Conservation (phyloP, 257 asterid species). For the Scutellaria minor region DNA sequence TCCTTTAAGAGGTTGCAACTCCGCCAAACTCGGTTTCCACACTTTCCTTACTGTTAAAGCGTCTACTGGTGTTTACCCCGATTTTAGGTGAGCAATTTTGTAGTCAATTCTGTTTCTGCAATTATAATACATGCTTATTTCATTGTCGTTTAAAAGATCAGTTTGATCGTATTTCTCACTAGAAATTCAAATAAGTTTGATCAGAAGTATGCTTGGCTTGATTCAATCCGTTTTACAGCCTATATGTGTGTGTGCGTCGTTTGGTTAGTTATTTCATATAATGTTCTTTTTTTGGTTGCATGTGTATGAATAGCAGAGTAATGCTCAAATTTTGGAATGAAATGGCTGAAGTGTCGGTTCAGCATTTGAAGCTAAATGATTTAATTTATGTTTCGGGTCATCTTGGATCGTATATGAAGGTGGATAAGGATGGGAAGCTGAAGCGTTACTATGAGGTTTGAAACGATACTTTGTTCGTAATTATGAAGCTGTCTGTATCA, state of each 20-base stretch:
- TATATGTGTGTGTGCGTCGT: background rate
- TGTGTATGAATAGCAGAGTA: slow-evolving; percentile 43
- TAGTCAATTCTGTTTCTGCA: background rate
- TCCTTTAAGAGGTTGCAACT: slow-evolving; percentile 40
- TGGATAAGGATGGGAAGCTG: slow-evolving; percentile 39
- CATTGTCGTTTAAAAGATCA: too few relatives aligned
- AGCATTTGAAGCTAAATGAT: slow-evolving; percentile 67
- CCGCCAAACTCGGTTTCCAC: slow-evolving; percentile 42
- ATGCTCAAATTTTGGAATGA: slow-evolving; percentile 63
- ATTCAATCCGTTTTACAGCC: background rate
- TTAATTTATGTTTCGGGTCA: slow-evolving; percentile 66
- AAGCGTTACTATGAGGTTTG: slow-evolving; percentile 47
- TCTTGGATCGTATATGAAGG: slow-evolving; percentile 50
- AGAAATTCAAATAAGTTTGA: background rate
- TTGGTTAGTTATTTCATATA: background rate
- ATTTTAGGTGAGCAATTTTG: slow-evolving; percentile 45
- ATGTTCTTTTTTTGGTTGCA: background rate
- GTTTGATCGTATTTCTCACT: too few relatives aligned
- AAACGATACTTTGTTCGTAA: background rate
- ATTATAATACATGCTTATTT: too few relatives aligned
- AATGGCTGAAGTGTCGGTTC: slow-evolving; percentile 55
- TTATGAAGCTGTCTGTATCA: background rate
- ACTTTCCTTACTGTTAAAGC: slow-evolving; percentile 47
- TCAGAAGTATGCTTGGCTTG: background rate
- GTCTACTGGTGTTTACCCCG: slow-evolving; percentile 30